Evolutionary conservation across 1,139 yeast genomes (phyloP).

Genomic region (Suhomyces chickasaworum): DNA sequence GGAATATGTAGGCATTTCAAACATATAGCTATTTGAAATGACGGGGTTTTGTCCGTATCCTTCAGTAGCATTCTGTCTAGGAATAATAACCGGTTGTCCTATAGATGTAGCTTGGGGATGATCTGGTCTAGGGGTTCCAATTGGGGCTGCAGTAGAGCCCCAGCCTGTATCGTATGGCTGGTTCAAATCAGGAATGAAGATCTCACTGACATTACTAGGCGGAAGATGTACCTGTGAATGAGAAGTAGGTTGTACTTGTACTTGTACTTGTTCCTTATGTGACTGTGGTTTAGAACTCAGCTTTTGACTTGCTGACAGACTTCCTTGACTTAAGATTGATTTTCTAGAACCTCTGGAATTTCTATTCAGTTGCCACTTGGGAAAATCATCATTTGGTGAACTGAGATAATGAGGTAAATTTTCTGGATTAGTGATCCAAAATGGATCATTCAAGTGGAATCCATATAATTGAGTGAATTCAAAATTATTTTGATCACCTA

Average conservation of each 20-base stretch:
- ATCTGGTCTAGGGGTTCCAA: neutral
- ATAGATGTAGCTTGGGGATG: neutral
- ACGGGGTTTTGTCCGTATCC: constrained; percentile 8
- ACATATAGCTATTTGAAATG: constrained; percentile 9
- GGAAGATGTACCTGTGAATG: neutral
- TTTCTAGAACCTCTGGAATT: neutral
- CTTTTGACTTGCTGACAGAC: neutral
- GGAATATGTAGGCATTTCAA: constrained; percentile 10
- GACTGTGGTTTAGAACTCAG: neutral
- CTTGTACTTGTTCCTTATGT: neutral
- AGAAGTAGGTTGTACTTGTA: neutral
- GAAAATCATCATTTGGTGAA: constrained; percentile 37
- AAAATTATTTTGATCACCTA: constrained; percentile 6
- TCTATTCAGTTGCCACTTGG: neutral
- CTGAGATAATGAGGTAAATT: constrained; percentile 42
- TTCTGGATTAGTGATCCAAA: constrained; percentile 47
- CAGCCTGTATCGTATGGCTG: constrained; percentile 3
- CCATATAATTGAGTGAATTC: constrained; percentile 22
- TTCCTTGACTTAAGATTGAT: neutral
- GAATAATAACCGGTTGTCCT: constrained; percentile 3
- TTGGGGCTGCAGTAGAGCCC: neutral
- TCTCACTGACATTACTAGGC: constrained; percentile 5
- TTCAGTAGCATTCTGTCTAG: constrained; percentile 1
- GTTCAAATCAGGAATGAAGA: constrained; percentile 8
- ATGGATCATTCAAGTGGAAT: constrained; percentile 43